Base-by-base conservation (phyloP, 2,329 filamentous ascomycete species). In the Leptosphaerulina australis region DNA sequence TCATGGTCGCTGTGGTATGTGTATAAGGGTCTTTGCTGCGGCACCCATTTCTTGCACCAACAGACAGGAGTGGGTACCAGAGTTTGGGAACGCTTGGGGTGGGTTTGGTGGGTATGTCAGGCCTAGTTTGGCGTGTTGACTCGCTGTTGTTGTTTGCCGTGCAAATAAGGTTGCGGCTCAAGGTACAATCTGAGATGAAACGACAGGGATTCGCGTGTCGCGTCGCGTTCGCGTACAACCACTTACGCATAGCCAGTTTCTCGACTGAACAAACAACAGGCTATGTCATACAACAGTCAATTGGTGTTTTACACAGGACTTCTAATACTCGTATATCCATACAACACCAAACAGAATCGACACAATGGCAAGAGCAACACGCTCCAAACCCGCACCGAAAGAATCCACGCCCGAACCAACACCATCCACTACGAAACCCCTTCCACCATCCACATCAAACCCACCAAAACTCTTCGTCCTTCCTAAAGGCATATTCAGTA, bases 391-490 rank as follows among this genome's bases (percentile, higher is more conserved):
- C 9, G 38, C 60, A 2, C 52, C 37, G 26, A 52, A 50, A 34
- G 53, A 53, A 35, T 40, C 60, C 20, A 58, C 60, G 4, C 60
- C 67, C 30, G 69, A 70, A 41, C 52, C 59, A 22, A 28, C 54
- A 24, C 24, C 58, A 1, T 60, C 59, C 9, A 55, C 57, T 14
- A 39, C 50, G 22, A 69, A 64, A 50, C 50, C 64, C 17, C 67
- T 79, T 3, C 68, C 69, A 11, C 53, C 71, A 20, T 69, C 66
- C 55, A 72, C 70, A 34, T 44, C 64, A 2, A 75, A 76, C 50
- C 77, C 77, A 10, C 77, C 77, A 3, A 83, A 79, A 56, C 73
- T 83, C 7, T 82, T 86, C 59, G 76, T 87, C 11, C 71, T 87
- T 0, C 84, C 84, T 2, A 77, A 78, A 50, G 67, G 78, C 31